These are phyloP conservation scores for Salvia hispanica DNA, from an alignment of 257 asterid species.

Conservation along the genomic window DNA sequence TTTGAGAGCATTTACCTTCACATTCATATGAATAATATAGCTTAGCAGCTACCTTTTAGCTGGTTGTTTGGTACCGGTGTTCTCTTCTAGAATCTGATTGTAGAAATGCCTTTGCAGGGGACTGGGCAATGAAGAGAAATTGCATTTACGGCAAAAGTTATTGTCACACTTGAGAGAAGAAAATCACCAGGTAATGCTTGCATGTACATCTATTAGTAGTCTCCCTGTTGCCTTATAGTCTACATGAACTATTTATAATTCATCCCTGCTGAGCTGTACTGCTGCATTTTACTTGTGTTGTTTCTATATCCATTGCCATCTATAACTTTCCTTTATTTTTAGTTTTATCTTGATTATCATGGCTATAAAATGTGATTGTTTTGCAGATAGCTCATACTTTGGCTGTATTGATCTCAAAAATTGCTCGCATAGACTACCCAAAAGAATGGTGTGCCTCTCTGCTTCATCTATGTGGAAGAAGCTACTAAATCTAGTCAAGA, in stretches of 20 bases:
- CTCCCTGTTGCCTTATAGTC: conserved; percentile 24
- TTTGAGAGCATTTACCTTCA: conserved; percentile 15
- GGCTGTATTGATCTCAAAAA: conserved; percentile 88
- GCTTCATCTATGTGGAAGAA: conserved; percentile 18
- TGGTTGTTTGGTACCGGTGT: neutral
- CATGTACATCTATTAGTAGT: conserved; percentile 16
- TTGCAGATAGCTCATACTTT: conserved; percentile 85
- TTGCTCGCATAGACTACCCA: conserved; percentile 97
- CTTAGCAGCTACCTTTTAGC: neutral
- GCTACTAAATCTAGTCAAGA: conserved; percentile 13
- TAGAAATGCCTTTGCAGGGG: conserved; percentile 59
- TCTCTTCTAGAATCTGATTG: conserved; percentile 33
- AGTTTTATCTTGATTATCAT: conserved; percentile 8
- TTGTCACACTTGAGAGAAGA: conserved; percentile 88
- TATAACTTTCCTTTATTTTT: neutral
- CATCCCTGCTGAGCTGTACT: conserved; percentile 12
- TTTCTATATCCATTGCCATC: conserved; percentile 27
- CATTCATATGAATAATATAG: conserved; percentile 20
- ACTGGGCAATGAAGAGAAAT: conserved; percentile 82
- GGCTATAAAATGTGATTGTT: conserved; percentile 27
- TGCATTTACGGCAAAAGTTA: conserved; percentile 77
- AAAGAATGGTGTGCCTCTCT: conserved; percentile 76
- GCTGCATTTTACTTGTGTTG: conserved; percentile 17
- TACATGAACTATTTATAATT: conserved; percentile 23
- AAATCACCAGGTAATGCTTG: conserved; percentile 68